Evolutionary conservation across 345 rosid species (phyloP).

Genomic region (Citrus mangshanensis): DNA sequence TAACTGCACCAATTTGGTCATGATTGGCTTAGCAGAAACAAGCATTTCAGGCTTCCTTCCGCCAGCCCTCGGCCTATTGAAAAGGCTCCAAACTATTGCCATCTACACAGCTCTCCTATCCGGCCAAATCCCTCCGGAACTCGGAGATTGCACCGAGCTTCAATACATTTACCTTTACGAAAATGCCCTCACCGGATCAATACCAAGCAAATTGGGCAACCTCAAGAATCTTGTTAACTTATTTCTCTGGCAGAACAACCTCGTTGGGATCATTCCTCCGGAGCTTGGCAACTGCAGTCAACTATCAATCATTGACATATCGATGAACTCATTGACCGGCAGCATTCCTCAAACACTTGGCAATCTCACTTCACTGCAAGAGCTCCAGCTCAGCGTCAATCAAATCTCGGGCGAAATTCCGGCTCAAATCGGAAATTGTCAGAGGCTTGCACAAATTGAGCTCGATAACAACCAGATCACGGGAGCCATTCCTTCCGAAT

Average conservation of each 20-base stretch:
- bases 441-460: slow-evolving; percentile 59
- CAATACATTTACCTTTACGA: slow-evolving; percentile 71
- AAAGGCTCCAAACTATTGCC: slow-evolving; percentile 68
- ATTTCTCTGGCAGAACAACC: slow-evolving; percentile 71
- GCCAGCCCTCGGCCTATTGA: slow-evolving; percentile 56
- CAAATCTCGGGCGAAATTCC: slow-evolving; percentile 80
- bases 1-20: slow-evolving; percentile 52
- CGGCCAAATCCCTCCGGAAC: slow-evolving; percentile 77
- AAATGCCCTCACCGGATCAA: slow-evolving; percentile 70
- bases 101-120: slow-evolving; percentile 68
- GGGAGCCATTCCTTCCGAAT: slow-evolving; percentile 64
- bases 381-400: slow-evolving; percentile 75
- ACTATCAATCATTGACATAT: slow-evolving; percentile 55
- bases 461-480: slow-evolving; percentile 80
- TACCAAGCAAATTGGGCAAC: slow-evolving; percentile 53
- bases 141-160: slow-evolving; percentile 70
- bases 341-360: slow-evolving; percentile 64
- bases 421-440: slow-evolving; percentile 49
- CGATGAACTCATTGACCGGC: slow-evolving; percentile 76
- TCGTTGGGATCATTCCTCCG: slow-evolving; percentile 66
- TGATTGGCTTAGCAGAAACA: slow-evolving; percentile 83
- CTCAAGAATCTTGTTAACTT: slow-evolving; percentile 53
- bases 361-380: slow-evolving; percentile 48
- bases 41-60: slow-evolving; percentile 83
- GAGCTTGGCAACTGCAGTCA: slow-evolving; percentile 68